Conservation (phyloP, 352 stramenopile genomes). For the Phytopythium helicoides region DNA sequence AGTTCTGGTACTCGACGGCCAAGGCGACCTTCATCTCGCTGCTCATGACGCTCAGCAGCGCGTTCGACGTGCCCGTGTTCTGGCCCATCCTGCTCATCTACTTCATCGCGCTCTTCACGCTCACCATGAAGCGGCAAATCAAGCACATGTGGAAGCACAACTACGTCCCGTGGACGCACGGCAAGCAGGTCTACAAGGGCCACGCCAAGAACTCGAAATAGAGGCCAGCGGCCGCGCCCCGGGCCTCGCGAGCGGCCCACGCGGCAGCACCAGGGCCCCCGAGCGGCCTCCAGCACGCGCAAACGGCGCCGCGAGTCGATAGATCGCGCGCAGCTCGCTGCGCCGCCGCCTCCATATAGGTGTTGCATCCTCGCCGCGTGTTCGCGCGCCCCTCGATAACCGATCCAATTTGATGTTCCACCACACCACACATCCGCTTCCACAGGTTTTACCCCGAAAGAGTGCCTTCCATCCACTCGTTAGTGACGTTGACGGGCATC, state of each 20-base stretch:
- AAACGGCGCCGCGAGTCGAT: too few relatives aligned
- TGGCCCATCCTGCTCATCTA: constrained; percentile 99
- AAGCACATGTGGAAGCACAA: constrained; percentile 99
- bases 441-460: too few relatives aligned
- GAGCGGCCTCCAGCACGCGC: too few relatives aligned
- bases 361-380: too few relatives aligned
- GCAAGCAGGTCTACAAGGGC: constrained; percentile 95
- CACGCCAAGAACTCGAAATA: constrained; percentile 79
- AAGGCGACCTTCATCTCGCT: constrained; percentile 92
- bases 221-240: too few relatives aligned
- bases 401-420: too few relatives aligned
- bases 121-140: constrained; percentile 99
- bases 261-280: background rate
- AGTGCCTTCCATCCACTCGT: too few relatives aligned
- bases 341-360: too few relatives aligned
- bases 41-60: constrained; percentile 97
- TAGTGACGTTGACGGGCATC: too few relatives aligned
- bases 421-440: too few relatives aligned
- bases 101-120: constrained; percentile 98
- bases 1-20: constrained; percentile 96
- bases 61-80: constrained; percentile 99
- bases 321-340: too few relatives aligned
- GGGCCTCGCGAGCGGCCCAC: constrained; percentile 5
- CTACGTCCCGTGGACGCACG: constrained; percentile 96
- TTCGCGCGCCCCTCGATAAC: too few relatives aligned